These are phyloP conservation scores for Suhomyces anneliseae DNA, from an alignment of 1,139 yeast genomes.

Conservation along the genomic window DNA sequence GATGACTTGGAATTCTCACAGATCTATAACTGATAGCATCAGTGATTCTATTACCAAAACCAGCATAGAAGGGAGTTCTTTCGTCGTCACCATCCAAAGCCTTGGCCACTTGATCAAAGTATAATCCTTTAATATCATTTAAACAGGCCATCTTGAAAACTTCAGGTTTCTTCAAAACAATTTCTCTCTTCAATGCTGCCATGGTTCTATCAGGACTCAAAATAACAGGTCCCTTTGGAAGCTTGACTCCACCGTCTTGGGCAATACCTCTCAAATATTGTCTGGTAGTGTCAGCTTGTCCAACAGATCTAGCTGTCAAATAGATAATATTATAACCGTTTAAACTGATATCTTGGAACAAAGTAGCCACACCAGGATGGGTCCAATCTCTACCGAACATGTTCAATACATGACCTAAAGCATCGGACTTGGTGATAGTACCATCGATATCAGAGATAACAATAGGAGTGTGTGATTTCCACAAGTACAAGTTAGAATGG, in stretches of 20 bases:
- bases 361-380: slow-evolving; percentile 89
- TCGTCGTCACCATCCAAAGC: slow-evolving; percentile 32
- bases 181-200: slow-evolving; percentile 91
- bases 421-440: slow-evolving; percentile 96
- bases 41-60: slow-evolving; percentile 95
- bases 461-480: slow-evolving; percentile 85
- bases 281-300: slow-evolving; percentile 92
- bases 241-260: slow-evolving; percentile 65
- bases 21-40: slow-evolving; percentile 95
- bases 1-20: slow-evolving; percentile 90
- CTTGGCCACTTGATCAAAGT: slow-evolving; percentile 30
- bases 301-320: slow-evolving; percentile 92
- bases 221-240: slow-evolving; percentile 94
- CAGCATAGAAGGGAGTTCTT: slow-evolving; percentile 89
- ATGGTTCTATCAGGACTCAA: slow-evolving; percentile 95
- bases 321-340: slow-evolving; percentile 95
- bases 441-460: slow-evolving; percentile 98
- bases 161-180: slow-evolving; percentile 91
- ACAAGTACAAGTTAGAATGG: slow-evolving; percentile 70
- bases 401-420: slow-evolving; percentile 92
- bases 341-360: slow-evolving; percentile 77
- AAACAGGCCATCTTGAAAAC: slow-evolving; percentile 98
- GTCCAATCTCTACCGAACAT: slow-evolving; percentile 98
- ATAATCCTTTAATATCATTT: slow-evolving; percentile 74
- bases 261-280: slow-evolving; percentile 75